Conservation (phyloP, 2,329 filamentous ascomycete species). For the Cercospora zeina region DNA sequence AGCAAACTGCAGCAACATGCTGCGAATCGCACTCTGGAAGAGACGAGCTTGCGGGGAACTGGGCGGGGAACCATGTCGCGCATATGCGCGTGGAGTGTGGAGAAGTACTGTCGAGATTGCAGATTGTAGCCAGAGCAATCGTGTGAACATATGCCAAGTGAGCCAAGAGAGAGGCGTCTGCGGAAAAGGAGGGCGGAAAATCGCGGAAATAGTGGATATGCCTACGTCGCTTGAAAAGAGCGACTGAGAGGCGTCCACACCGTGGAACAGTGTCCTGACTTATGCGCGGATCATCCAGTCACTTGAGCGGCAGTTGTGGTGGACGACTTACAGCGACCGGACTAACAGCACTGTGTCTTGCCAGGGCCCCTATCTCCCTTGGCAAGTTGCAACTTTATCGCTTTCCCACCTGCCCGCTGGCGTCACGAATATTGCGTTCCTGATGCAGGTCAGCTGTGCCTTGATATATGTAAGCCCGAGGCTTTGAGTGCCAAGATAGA, state of each 20-base stretch:
- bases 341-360: not conserved
- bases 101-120: conserved; percentile 1
- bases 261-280: not conserved
- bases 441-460: not conserved
- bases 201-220: not conserved
- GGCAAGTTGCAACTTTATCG: not conserved
- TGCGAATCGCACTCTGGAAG: not conserved
- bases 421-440: not conserved
- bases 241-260: not conserved
- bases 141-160: conserved; percentile 1
- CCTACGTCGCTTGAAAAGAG: not conserved
- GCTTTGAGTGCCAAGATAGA: not conserved
- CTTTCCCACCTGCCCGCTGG: not conserved
- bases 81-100: not conserved
- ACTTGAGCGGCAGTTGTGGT: not conserved
- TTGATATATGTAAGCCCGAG: not conserved
- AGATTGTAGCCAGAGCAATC: not conserved
- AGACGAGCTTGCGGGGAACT: conserved; percentile 1
- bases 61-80: conserved; percentile 1
- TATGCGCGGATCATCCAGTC: not conserved
- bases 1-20: not conserved
- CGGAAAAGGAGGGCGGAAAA: not conserved
- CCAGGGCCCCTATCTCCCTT: not conserved
- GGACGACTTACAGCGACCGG: not conserved
- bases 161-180: not conserved